Conservation (phyloP, 805 yeast species). For the Huiozyma naganishii region DNA sequence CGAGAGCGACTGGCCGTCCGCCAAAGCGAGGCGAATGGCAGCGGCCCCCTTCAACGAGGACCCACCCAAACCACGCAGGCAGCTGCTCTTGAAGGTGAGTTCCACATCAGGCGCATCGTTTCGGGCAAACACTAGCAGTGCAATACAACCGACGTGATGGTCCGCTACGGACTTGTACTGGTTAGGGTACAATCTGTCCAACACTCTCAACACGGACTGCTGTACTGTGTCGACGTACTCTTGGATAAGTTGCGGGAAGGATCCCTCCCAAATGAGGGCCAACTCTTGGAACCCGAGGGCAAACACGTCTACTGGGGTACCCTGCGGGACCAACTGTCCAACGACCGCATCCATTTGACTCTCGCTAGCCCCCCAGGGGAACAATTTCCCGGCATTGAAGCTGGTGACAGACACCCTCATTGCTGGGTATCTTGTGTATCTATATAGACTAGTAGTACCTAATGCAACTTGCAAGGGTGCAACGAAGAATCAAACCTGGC, state of each 20-base stretch:
- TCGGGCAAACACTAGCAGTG: constrained; percentile 35
- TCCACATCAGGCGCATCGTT: constrained; percentile 7
- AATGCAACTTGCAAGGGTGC: neutral
- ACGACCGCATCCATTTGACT: constrained; percentile 17
- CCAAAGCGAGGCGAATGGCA: constrained; percentile 11
- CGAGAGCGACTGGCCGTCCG: constrained; percentile 33
- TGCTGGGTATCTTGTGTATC: neutral
- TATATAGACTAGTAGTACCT: neutral
- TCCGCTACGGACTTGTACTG: constrained; percentile 29
- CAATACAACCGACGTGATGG: neutral
- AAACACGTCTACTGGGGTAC: constrained; percentile 29
- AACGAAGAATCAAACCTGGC: no score
- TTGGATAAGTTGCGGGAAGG: constrained; percentile 31
- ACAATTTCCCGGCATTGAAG: constrained; percentile 45
- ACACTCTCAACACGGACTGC: constrained; percentile 28
- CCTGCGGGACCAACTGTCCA: constrained; percentile 29
- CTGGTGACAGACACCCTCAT: constrained; percentile 28
- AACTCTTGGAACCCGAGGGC: constrained; percentile 63
- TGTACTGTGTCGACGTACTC: constrained; percentile 27
- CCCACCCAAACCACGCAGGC: constrained; percentile 45
- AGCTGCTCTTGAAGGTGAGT: constrained; percentile 19
- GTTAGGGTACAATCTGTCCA: constrained; percentile 29
- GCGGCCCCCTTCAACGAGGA: constrained; percentile 74
- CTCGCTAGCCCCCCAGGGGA: constrained; percentile 29
- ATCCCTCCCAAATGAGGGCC: constrained; percentile 44